Percentiles rank a stretch among this genome's conserved stretches.
phyloP scores from a whole-genome alignment of 257 asterid species.

The Perilla frutescens region DNA sequence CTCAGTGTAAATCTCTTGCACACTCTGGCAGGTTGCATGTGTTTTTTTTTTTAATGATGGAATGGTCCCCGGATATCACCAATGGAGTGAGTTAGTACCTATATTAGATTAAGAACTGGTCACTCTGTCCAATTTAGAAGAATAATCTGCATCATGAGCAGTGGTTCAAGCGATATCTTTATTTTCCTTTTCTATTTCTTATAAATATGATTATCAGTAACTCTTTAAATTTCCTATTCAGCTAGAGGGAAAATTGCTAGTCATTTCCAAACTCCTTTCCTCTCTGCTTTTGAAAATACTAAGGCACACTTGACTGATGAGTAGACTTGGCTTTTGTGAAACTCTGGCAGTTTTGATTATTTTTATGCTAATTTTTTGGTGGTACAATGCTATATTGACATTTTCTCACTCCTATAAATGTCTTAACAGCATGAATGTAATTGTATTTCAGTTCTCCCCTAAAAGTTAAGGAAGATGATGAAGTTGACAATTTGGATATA shows the following conservation, averaged over 20 bases:
- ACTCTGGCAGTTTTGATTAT: neutral
- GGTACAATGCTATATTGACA: neutral
- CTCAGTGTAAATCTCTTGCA: slow-evolving; percentile 57
- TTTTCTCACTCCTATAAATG: neutral
- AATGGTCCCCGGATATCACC: neutral
- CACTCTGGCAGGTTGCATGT: slow-evolving; percentile 10
- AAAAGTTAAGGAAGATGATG: slow-evolving; percentile 91
- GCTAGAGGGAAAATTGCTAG: neutral
- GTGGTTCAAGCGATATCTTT: neutral
- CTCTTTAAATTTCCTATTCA: neutral
- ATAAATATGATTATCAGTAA: neutral
- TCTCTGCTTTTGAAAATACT: neutral
- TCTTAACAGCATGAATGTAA: slow-evolving; percentile 9
- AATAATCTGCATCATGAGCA: slow-evolving; percentile 1
- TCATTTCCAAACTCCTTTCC: neutral
- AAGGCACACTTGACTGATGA: neutral
- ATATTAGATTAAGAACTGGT: too few species aligned
- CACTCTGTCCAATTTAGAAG: neutral
- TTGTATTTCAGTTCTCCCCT: slow-evolving; percentile 73
- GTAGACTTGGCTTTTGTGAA: neutral
- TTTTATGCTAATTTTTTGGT: slow-evolving; percentile 9
- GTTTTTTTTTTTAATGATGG: neutral
- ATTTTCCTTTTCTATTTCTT: neutral
- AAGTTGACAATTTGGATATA: slow-evolving; percentile 88
- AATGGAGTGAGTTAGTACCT: neutral